Percentiles rank a stretch among this genome's conserved stretches.
Evolutionary conservation across 2,329 filamentous ascomycete genomes (phyloP).

Genomic region (Alternaria ventricosa): DNA sequence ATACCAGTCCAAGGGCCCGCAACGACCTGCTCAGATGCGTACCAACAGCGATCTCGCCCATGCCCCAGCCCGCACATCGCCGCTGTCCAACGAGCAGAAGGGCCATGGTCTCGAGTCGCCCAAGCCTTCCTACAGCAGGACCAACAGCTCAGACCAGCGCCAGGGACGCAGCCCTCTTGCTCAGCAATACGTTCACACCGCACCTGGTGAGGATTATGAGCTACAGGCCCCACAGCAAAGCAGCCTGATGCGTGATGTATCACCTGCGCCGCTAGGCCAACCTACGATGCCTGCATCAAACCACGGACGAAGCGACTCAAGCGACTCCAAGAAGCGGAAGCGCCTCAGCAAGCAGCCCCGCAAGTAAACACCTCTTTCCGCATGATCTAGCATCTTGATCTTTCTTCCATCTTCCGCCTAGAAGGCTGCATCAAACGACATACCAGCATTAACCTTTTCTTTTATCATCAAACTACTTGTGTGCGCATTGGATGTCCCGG

Average conservation of each 20-base stretch:
- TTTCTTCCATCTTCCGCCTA: slow-evolving; percentile 2
- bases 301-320: slow-evolving; percentile 40
- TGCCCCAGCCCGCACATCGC: slow-evolving; percentile 33
- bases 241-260: slow-evolving; percentile 44
- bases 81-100: slow-evolving; percentile 38
- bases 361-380: slow-evolving; percentile 19
- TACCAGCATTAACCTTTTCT: not conserved
- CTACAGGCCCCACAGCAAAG: slow-evolving; percentile 44
- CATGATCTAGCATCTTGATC: slow-evolving; percentile 9
- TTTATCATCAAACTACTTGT: not conserved
- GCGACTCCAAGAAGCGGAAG: slow-evolving; percentile 46
- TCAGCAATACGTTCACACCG: slow-evolving; percentile 49
- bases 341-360: slow-evolving; percentile 45
- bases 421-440: not conserved
- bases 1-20: slow-evolving; percentile 37
- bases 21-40: slow-evolving; percentile 32
- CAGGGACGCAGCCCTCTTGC: slow-evolving; percentile 55
- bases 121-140: slow-evolving; percentile 36
- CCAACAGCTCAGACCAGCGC: slow-evolving; percentile 29
- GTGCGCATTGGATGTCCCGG: slow-evolving; percentile 5
- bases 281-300: slow-evolving; percentile 10
- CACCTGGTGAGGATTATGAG: slow-evolving; percentile 45
- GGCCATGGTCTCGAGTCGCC: slow-evolving; percentile 36
- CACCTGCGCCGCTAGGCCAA: slow-evolving; percentile 39
- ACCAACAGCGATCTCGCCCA: slow-evolving; percentile 31